Evolutionary conservation across 2,329 filamentous ascomycete genomes (phyloP).

Genomic region (Sclerotinia subarctica): DNA sequence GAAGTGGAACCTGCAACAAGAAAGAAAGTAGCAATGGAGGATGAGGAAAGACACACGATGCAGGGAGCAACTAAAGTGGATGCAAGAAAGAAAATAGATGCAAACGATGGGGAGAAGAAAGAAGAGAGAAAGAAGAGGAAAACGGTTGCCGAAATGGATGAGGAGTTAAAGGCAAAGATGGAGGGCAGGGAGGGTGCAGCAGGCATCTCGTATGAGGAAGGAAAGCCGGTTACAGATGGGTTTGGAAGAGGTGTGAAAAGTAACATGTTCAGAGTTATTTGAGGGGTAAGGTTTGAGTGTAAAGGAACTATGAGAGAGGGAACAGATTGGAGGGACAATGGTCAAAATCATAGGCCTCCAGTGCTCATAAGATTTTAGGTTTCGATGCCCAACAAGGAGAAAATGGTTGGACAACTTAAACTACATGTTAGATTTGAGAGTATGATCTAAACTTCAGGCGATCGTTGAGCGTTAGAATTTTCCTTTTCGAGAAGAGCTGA

Average conservation of each 20-base stretch:
- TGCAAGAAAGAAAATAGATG: not conserved
- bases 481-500: no score
- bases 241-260: slow-evolving; percentile 72
- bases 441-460: no score
- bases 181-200: slow-evolving; percentile 69
- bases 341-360: no score
- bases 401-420: no score
- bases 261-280: slow-evolving; percentile 76
- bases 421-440: no score
- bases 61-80: not conserved
- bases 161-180: slow-evolving; percentile 63
- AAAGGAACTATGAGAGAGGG: not conserved
- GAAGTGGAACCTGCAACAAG: no score
- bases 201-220: slow-evolving; percentile 73
- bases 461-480: no score
- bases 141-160: slow-evolving; percentile 61
- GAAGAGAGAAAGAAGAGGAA: slow-evolving; percentile 42
- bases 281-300: slow-evolving; percentile 18
- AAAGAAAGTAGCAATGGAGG: no score
- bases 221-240: slow-evolving; percentile 62
- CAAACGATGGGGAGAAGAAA: not conserved
- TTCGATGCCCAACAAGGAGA: no score
- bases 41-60: not conserved
- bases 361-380: not conserved
- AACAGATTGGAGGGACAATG: not conserved